Evolutionary conservation across 495 filamentous ascomycete species (phyloP).

Genomic region (Hypoxylon cercidicola): DNA sequence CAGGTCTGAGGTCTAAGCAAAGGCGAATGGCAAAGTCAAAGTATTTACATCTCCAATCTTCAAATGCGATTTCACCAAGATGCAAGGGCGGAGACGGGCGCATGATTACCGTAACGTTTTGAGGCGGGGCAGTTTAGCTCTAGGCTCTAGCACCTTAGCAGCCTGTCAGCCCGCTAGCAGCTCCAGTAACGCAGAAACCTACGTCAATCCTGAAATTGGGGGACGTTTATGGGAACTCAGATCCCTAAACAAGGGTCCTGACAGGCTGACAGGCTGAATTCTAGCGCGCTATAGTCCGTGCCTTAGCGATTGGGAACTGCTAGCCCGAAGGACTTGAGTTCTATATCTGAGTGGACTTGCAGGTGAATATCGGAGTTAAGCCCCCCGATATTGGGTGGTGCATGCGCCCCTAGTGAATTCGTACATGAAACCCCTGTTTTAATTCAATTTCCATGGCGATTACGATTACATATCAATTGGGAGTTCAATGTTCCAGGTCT

Average conservation of each 20-base stretch:
- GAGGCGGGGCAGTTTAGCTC: not conserved
- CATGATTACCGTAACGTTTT: not conserved
- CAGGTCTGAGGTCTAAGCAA: too few species aligned
- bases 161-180: too few species aligned
- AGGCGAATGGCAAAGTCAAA: too few species aligned
- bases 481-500: constrained; percentile 9
- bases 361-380: too few species aligned
- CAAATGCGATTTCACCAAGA: not conserved
- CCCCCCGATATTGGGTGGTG: too few species aligned
- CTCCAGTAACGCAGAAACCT: too few species aligned
- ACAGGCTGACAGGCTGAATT: constrained; percentile 6
- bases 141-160: too few species aligned
- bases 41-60: constrained; percentile 1
- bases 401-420: too few species aligned
- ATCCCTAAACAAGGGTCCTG: not conserved
- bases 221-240: too few species aligned
- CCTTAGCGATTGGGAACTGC: not conserved
- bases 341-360: too few species aligned
- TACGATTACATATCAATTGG: constrained; percentile 21
- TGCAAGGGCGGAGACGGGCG: constrained; percentile 7
- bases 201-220: too few species aligned
- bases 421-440: constrained; percentile 15
- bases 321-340: not conserved
- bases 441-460: constrained; percentile 7
- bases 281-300: not conserved